Evolutionary conservation across 2,329 filamentous ascomycete species (phyloP), one percentile per base, ranked within the genome.

Genomic region (Emmonsiellopsis sp.): DNA sequence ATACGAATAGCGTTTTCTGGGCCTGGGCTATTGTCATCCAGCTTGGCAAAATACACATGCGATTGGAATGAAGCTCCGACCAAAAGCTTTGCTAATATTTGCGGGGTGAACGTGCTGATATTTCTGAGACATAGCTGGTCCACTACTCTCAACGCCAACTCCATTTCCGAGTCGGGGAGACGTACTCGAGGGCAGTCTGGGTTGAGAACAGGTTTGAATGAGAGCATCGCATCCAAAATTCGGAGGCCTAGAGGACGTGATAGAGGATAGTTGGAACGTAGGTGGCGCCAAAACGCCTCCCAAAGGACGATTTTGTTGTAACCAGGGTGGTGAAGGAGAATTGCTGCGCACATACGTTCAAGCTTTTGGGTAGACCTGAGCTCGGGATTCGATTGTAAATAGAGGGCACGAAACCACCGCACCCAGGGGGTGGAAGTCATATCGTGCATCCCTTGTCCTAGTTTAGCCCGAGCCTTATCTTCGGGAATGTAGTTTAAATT

Each of bases 11-110:
- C 44, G n/a, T 50, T 60, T 37, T 53, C 51, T 31, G 33, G 33
- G 71, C 5, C 32, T 33, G 10, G 8, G 6, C 21, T 40, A 37
- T 13, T 53, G 39, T 27, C 11, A 3, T 10, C 42, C 42, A 7
- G 14, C 9, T 40, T 42, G 10, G 33, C 45, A 65, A 3, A 57
- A 52, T 78, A 74, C 14, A 83, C 65, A 14, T 75, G 74, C 14
- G 63, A 58, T 54, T 74, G 73, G 8, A 77, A 67, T 10, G 66
- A 64, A 21, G 62, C 60, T 2, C 64, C 67, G 53, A 68, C 63
- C 7, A 77, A 70, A 42, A 74, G 62, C 50, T 67, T 59, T 69
- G 48, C 84, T 70, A 51, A 84, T 65, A 31, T 78, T 73, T 53
- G 74, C 65, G 32, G 66, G 68, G 2, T 75, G 55, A 36, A 74